A percentile compares a stretch with the other conserved stretches of the same genome.
Evolutionary conservation across 805 yeast genomes (phyloP).

Genomic region (Candida manassasensis): DNA sequence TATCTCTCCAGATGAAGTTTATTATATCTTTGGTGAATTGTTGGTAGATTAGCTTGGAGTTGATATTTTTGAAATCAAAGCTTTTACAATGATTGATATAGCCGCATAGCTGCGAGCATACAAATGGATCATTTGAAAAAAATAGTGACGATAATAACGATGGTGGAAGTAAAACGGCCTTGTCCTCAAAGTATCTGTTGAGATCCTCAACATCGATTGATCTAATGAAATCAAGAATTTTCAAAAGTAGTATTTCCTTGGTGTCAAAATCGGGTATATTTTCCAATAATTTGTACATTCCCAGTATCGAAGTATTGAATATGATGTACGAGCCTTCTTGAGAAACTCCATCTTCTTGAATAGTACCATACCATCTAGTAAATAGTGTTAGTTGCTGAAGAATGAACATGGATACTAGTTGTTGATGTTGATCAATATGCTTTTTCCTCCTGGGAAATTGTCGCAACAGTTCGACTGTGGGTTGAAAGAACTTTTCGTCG

Average conservation of each 20-base stretch:
- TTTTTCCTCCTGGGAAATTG: background rate
- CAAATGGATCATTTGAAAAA: slow-evolving; percentile 39
- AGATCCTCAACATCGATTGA: slow-evolving; percentile 8
- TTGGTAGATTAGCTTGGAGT: slow-evolving; percentile 36
- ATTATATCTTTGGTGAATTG: slow-evolving; percentile 52
- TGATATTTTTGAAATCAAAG: slow-evolving; percentile 20
- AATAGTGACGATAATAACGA: slow-evolving; percentile 32
- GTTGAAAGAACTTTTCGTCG: slow-evolving; percentile 3
- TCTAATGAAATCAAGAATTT: slow-evolving; percentile 11
- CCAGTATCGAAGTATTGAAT: slow-evolving; percentile 2
- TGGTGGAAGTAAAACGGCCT: slow-evolving; percentile 34
- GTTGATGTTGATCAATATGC: background rate
- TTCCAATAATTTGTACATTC: slow-evolving; percentile 4
- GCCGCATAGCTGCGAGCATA: slow-evolving; percentile 43
- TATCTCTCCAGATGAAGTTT: slow-evolving; percentile 54
- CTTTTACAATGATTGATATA: slow-evolving; percentile 41
- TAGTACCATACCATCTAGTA: slow-evolving; percentile 1
- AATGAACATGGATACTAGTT: slow-evolving; percentile 2
- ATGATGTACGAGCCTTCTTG: slow-evolving; percentile 4
- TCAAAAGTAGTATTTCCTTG: slow-evolving; percentile 7
- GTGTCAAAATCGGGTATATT: slow-evolving; percentile 3
- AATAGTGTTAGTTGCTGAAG: slow-evolving; percentile 1
- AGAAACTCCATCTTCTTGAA: background rate
- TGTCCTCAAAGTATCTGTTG: slow-evolving; percentile 9
- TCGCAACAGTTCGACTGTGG: slow-evolving; percentile 1